Conservation (phyloP, 768 basidiomycete genomes). For the Mycena indigotica region DNA sequence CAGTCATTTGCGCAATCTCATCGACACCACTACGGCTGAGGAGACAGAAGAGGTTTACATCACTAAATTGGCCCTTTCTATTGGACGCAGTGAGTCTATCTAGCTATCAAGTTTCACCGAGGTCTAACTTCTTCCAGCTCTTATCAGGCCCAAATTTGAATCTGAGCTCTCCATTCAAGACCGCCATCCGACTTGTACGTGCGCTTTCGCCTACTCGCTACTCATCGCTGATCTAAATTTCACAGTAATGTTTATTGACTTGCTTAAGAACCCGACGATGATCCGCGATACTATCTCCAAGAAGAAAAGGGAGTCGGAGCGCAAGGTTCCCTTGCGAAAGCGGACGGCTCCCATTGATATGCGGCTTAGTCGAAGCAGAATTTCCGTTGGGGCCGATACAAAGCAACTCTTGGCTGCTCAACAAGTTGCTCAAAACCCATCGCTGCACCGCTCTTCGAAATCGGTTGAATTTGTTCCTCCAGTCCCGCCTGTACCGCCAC, state of each 20-base stretch:
- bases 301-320: conserved; percentile 87
- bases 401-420: conserved; percentile 74
- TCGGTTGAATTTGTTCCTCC: conserved; percentile 34
- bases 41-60: conserved; percentile 81
- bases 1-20: conserved; percentile 76
- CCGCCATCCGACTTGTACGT: conserved; percentile 77
- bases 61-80: conserved; percentile 82
- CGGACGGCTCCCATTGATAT: conserved; percentile 88
- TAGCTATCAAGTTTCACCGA: not conserved
- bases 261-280: conserved; percentile 69
- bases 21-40: conserved; percentile 66
- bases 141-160: conserved; percentile 82
- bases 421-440: conserved; percentile 59
- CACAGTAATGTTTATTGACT: conserved; percentile 83
- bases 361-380: conserved; percentile 77
- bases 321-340: conserved; percentile 80
- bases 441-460: conserved; percentile 36
- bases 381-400: conserved; percentile 71
- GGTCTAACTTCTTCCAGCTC: conserved; percentile 46
- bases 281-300: conserved; percentile 80
- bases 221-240: not conserved
- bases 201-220: not conserved
- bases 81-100: conserved; percentile 74
- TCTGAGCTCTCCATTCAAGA: conserved; percentile 88
- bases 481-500: conserved; percentile 27